Conservation (phyloP, 2,329 filamentous ascomycete species). For the Phialocephala subalpina region DNA sequence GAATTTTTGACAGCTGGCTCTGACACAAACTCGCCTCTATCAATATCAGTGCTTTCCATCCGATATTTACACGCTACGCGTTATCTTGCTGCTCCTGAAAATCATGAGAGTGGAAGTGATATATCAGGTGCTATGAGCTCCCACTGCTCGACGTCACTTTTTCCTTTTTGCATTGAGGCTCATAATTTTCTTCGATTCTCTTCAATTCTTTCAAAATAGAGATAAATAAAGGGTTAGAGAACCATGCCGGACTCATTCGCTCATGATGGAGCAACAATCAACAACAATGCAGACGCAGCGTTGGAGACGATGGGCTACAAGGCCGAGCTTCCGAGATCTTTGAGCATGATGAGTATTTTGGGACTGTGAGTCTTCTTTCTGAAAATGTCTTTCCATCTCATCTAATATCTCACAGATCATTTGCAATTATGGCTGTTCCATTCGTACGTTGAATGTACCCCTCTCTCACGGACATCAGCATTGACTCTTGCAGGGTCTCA, state of each 20-base stretch:
- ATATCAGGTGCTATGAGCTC: neutral
- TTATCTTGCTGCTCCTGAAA: conserved; percentile 13
- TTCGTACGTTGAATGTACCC: conserved; percentile 27
- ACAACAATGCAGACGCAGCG: conserved; percentile 25
- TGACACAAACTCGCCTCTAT: conserved; percentile 32
- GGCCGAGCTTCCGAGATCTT: conserved; percentile 68
- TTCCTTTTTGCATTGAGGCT: neutral
- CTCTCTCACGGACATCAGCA: neutral
- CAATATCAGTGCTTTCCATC: conserved; percentile 13
- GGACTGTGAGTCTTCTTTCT: conserved; percentile 50
- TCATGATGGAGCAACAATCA: conserved; percentile 28
- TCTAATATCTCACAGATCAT: conserved; percentile 54
- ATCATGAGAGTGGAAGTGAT: neutral
- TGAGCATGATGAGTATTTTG: conserved; percentile 75
- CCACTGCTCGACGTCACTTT: neutral
- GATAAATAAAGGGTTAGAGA: neutral
- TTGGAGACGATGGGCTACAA: conserved; percentile 65
- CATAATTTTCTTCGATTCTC: conserved; percentile 12
- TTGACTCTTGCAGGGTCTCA: conserved; percentile 54
- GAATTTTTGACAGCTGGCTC: conserved; percentile 30
- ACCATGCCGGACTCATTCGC: conserved; percentile 14
- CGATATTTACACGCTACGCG: conserved; percentile 25
- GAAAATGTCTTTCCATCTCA: conserved; percentile 14
- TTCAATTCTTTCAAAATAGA: neutral
- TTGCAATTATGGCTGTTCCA: conserved; percentile 74